Base-by-base conservation (phyloP, 768 basidiomycete species). In the Lactarius trivialis region DNA sequence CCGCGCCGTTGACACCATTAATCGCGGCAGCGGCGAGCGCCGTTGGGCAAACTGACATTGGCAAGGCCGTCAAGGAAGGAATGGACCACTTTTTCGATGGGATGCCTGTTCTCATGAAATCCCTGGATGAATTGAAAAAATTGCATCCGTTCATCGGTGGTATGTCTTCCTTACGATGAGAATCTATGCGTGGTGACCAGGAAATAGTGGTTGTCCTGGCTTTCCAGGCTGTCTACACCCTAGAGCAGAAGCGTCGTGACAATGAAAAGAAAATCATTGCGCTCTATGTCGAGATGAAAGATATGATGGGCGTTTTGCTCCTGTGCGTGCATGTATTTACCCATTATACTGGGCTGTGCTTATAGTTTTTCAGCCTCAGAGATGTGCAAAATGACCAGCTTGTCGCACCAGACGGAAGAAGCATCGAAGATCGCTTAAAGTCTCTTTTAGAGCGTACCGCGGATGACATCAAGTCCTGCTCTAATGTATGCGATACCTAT, bases 181-280 rank as follows among this genome's bases (percentile, higher is more conserved):
- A n/a, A 21, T n/a, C 4, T 28, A 48, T 30, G 7, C 11, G n/a
- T 39, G 15, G 2, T 64, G 19, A 57, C 41, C 3, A 15, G 33
- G 39, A 14, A 26, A 7, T 24, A 75, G 82, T 80, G 51, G 81
- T 76, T 28, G 78, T 82, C 17, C 66, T 76, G 14, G 81, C 82
- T 0, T 84, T 84, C 70, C 74, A 77, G 48, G 70, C 80, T 0
- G 80, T 80, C 8, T 74, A 81, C 24, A 76, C 76, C 19, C 70
- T 83, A 36, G 81, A 82, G 55, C 58, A 78, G 57, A 78, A 77
- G 3, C 72, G 81, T 26, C 71, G 78, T 24, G 80, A 81, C 26
- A 84, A 84, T 56, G 78, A 83, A 58, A 76, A 75, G 60, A 81
- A 80, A 61, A 74, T 82, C 8, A 61, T 77, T 1, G 71, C 74